These are phyloP conservation scores for Lachnellula hyalina DNA, from an alignment of 2,329 filamentous ascomycete species.

Conservation along the genomic window DNA sequence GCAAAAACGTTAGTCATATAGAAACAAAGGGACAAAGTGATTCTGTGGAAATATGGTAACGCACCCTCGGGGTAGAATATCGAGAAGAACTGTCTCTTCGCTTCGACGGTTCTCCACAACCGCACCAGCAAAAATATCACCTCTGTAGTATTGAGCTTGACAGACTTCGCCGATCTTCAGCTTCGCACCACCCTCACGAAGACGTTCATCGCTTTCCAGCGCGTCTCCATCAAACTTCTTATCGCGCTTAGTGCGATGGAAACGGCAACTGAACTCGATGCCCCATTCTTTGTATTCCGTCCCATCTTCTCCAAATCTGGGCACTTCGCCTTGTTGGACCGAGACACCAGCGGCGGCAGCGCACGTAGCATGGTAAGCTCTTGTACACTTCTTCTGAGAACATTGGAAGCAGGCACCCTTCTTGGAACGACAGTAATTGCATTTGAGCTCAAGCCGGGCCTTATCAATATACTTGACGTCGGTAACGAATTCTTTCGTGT, in stretches of 20 bases:
- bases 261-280: slow-evolving; percentile 90
- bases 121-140: slow-evolving; percentile 86
- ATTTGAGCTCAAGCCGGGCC: slow-evolving; percentile 85
- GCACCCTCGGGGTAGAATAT: slow-evolving; percentile 80
- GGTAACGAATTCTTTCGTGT: slow-evolving; percentile 45
- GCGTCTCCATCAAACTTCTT: slow-evolving; percentile 65
- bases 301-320: slow-evolving; percentile 83
- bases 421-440: slow-evolving; percentile 89
- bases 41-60: slow-evolving; percentile 30
- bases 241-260: slow-evolving; percentile 83
- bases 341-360: slow-evolving; percentile 88
- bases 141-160: slow-evolving; percentile 77
- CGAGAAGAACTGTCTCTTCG: slow-evolving; percentile 72
- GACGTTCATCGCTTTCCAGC: slow-evolving; percentile 64
- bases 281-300: slow-evolving; percentile 88
- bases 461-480: slow-evolving; percentile 80
- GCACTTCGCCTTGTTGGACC: slow-evolving; percentile 79
- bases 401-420: slow-evolving; percentile 97
- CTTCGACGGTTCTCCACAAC: slow-evolving; percentile 75
- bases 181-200: slow-evolving; percentile 61
- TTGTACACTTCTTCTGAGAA: slow-evolving; percentile 86
- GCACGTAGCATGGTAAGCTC: slow-evolving; percentile 93
- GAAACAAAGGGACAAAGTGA: background rate
- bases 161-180: slow-evolving; percentile 71
- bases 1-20: slow-evolving; percentile 36